Evolutionary conservation across 495 filamentous ascomycete genomes (phyloP).

Genomic region (Penicillium pulvis): DNA sequence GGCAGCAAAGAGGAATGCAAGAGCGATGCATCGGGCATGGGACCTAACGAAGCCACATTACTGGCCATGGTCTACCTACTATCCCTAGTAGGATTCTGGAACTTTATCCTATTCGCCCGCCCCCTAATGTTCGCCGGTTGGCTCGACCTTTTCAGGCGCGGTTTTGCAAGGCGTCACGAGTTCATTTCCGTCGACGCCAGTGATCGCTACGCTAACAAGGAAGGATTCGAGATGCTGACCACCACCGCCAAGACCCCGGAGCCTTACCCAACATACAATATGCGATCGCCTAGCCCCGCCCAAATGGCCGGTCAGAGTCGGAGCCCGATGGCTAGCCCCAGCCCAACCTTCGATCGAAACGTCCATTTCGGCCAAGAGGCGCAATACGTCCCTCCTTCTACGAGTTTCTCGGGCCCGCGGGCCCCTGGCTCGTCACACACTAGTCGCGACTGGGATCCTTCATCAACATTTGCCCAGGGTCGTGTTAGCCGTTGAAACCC

Average conservation of each 20-base stretch:
- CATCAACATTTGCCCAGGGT: constrained; percentile 37
- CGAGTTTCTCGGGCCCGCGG: constrained; percentile 62
- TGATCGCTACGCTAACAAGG: constrained; percentile 60
- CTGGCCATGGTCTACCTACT: constrained; percentile 81
- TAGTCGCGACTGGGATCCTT: constrained; percentile 43
- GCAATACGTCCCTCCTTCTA: constrained; percentile 55
- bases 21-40: constrained; percentile 45
- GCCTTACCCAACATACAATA: constrained; percentile 26
- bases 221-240: constrained; percentile 83
- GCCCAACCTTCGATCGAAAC: constrained; percentile 34
- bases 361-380: constrained; percentile 54
- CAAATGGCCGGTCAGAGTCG: constrained; percentile 24
- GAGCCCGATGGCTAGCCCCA: constrained; percentile 24
- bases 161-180: constrained; percentile 56
- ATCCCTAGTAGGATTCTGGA: constrained; percentile 83
- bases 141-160: constrained; percentile 61
- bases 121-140: constrained; percentile 83
- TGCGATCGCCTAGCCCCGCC: constrained; percentile 44
- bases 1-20: constrained; percentile 66
- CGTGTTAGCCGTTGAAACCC: background rate
- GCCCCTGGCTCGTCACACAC: constrained; percentile 42
- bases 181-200: constrained; percentile 88
- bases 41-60: constrained; percentile 72
- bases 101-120: constrained; percentile 76
- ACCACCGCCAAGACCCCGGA: constrained; percentile 45